Base-by-base conservation (phyloP, 192 early-diverging fungal genomes). In the Allomyces macrogynus region DNA sequence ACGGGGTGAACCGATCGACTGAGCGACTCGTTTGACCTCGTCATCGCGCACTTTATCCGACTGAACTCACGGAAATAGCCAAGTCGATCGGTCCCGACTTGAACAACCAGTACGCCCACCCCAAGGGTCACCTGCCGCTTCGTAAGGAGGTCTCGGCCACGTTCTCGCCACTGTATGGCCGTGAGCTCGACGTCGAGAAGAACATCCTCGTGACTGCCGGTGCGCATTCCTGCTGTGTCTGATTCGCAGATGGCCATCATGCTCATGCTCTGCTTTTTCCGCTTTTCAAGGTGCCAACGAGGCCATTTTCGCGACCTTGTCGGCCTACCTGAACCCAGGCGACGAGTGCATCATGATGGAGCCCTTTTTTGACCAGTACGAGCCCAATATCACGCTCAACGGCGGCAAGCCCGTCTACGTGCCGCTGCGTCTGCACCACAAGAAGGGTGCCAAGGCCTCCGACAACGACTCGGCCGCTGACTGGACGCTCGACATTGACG, bases 321-420 rank as follows among this genome's bases (percentile, higher is more conserved):
- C 76, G 66, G 79, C 79, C 11, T 76, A 78, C 64, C 70, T 96
- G 66, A 79, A 91, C 72, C 83, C 85, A n/a, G 85, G 82, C 4
- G 81, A 88, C 63, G 92, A 93, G 65, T 92, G 90, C 43, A 89
- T 97, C 63, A 74, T 91, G 63, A 92, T 97, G 83, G 90, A 93
- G 75, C 94, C 94, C 3, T 93, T 89, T 68, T 97, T 95, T 76
- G 94, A 97, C 71, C 87, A 86, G 76, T 97, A 97, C 71, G 67
- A 84, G 75, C 77, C 86, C 62, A 87, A 87, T 68, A 82, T 95
- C 61, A 78, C 77, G 16, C 87, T 97, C 80, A 87, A 88, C 25
- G 92, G 92, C 60, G 94, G 92, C 14, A 78, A 78, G 18, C 90
- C 92, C 9, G 87, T 91, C 1, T 87, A 86, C 63, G 89, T 92